Evolutionary conservation across 1,139 yeast species (phyloP), one percentile per base, ranked within the genome.

Genomic region (Schwanniomyces etchellsii): DNA sequence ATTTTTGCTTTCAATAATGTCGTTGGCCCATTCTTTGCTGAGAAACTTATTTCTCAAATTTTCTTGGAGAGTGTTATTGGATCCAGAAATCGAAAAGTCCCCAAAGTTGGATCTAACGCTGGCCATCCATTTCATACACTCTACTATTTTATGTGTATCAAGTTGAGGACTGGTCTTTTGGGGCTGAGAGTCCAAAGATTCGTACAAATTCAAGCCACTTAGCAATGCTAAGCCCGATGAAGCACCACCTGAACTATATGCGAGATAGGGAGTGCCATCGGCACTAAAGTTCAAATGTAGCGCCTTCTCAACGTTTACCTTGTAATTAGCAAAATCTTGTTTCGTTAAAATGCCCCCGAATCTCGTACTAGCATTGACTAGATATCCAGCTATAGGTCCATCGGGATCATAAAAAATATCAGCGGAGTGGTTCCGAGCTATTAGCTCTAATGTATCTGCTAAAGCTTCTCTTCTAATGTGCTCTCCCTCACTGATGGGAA

Each of bases 111-210:
- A 77, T 36, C 97, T 68, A 0, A 82, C 89, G 6, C 93, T 72
- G 1, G 89, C 85, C 70, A 86, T 72, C 95, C 96, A 91, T 55
- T 89, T 89, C 93, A 89, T 86, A 5, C 84, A 62, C 55, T 91
- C 98, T 10, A 88, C 62, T 10, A 86, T 51, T 33, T 84, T 67
- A 46, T 85, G 96, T 2, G 77, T 64, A n/a, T 72, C 65, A 4
- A 69, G 45, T 11, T 50, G 45, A 18, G n/a, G 7, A n/a, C 21
- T n/a, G 4, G 45, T 42, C 21, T 52, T 49, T 4, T 27, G 28
- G 14, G 48, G 44, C 20, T 54, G 13, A 23, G 11, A 47, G 35
- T 50, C 48, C 23, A 64, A 41, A 6, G 43, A 47, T n/a, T 63
- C 59, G 47, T 64, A 77, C 24, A 86, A 74, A 35, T 78, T 75